Percentiles rank a stretch among this genome's conserved stretches.
Evolutionary conservation across 768 basidiomycete genomes (phyloP).

Genomic region (Tylopilus plumbeoviolaceoides): DNA sequence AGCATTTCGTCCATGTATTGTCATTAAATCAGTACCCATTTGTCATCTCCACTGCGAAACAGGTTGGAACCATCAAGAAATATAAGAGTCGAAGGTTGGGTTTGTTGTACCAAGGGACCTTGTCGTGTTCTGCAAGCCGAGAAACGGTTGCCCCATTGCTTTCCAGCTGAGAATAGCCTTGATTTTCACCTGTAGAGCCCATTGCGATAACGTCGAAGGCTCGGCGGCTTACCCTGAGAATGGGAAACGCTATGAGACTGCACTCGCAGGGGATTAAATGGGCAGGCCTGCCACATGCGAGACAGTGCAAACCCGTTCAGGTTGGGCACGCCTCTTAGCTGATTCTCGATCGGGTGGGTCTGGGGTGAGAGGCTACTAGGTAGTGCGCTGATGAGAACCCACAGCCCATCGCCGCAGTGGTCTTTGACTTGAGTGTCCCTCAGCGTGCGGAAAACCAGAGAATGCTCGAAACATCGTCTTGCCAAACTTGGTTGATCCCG

Average conservation of each 20-base stretch:
- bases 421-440: too few species aligned
- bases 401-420: too few species aligned
- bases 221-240: background rate
- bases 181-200: background rate
- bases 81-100: constrained; percentile 55
- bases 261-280: background rate
- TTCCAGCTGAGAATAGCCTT: background rate
- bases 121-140: constrained; percentile 35
- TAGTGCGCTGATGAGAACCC: too few species aligned
- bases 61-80: constrained; percentile 46
- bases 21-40: constrained; percentile 1
- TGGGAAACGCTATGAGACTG: background rate
- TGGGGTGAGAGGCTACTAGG: too few species aligned
- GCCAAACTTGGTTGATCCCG: too few species aligned
- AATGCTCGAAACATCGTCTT: too few species aligned
- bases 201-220: background rate
- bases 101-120: constrained; percentile 54
- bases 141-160: constrained; percentile 15
- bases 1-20: background rate
- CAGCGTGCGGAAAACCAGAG: too few species aligned
- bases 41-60: constrained; percentile 15
- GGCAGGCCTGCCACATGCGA: too few species aligned
- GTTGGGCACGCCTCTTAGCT: too few species aligned
- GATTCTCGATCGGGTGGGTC: too few species aligned
- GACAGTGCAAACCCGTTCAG: too few species aligned